These are phyloP conservation scores for Solanum medicagineum DNA, from an alignment of 257 asterid genomes.

Conservation along the genomic window DNA sequence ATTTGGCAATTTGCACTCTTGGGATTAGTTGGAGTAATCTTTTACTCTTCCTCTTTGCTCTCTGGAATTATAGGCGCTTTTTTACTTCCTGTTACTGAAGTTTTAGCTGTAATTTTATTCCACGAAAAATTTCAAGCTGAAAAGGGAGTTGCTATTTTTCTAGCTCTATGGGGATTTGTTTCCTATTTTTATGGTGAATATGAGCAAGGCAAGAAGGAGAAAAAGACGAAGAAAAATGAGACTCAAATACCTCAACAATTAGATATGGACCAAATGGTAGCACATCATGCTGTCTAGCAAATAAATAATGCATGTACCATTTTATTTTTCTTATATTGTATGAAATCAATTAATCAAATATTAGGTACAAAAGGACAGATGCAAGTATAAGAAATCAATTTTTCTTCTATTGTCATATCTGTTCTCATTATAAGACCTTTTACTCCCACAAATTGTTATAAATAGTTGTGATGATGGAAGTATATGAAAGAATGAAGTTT, in stretches of 20 bases:
- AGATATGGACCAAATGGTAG: neutral
- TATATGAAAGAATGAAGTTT: neutral
- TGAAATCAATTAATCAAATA: neutral
- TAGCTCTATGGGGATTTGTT: constrained; percentile 5
- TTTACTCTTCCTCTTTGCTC: neutral
- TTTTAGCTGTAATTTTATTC: neutral
- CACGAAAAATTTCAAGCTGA: neutral
- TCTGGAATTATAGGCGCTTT: neutral
- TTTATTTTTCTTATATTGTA: neutral
- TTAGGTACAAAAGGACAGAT: neutral
- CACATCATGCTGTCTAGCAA: neutral
- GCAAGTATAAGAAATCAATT: neutral
- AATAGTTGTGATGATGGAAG: neutral
- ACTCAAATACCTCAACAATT: neutral
- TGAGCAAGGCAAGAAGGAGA: neutral
- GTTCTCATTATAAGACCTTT: neutral
- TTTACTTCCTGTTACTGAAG: neutral
- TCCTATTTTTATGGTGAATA: constrained; percentile 7
- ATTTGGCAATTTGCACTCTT: neutral
- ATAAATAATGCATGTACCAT: neutral
- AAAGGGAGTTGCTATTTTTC: neutral
- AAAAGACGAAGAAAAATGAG: neutral
- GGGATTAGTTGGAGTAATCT: neutral
- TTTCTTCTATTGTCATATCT: neutral
- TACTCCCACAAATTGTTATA: neutral